Evolutionary conservation across 2,329 filamentous ascomycete genomes (phyloP), one percentile per base, ranked within the genome.

Genomic region (Achaetomium macrosporum): DNA sequence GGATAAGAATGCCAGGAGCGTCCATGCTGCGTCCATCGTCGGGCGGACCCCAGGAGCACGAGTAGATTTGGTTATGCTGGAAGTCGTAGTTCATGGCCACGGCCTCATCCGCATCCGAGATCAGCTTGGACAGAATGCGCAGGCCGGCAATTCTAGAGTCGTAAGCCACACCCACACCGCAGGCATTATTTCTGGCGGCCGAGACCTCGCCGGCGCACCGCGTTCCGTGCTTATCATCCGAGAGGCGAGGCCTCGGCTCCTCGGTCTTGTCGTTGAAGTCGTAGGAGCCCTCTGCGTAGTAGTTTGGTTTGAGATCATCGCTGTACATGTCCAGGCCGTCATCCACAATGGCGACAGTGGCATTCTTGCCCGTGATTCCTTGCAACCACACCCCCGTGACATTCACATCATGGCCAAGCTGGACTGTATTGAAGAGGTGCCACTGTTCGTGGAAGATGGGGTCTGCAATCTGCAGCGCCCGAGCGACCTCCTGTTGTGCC

Each of bases 251-350:
- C 56, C 82, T 85, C 3, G 93, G 93, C 60, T 93, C 85, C 1
- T 84, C 75, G 2, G 77, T 78, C 46, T 88, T 78, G 64, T 97
- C 90, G 69, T 99, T 99, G 75, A 95, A 99, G 70, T 99, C 93
- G 71, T 87, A 96, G 3, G 92, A 97, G 25, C 93, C 93, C 53
- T 83, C 82, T 1, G 90, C 87, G 66, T 92, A 97, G 72, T 96
- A 99, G 68, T 99, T 99, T 62, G 83, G 86, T 68, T 88, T 91
- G 42, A 99, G 73, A 67, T 99, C 93, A 25, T 89, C 79, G 73
- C 91, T 97, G 72, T 95, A 82, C 86, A 99, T 93, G 65, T 99
- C 93, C 59, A 99, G 71, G 0, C 93, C 93, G 70, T 99, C 93
- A 64, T 99, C 93, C 3, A 99, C 88, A 61, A 99, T 93, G 50